Percentiles rank a stretch among this genome's conserved stretches.
These are phyloP conservation scores for Gastrolobium villosum DNA, from an alignment of 306 rosid species.

Conservation along the genomic window DNA sequence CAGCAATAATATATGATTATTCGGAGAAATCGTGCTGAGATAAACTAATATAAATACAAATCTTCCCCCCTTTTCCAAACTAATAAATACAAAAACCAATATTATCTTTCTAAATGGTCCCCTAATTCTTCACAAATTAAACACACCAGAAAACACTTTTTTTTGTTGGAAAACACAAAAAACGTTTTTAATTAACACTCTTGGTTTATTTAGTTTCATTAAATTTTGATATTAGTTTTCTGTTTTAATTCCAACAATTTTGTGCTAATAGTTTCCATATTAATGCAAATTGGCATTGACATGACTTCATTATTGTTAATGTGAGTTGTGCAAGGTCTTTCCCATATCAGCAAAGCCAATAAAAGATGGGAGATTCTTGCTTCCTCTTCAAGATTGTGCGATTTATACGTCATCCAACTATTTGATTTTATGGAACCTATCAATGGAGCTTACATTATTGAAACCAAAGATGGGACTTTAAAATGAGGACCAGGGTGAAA, in stretches of 20 bases:
- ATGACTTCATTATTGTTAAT: background rate
- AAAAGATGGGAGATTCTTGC: background rate
- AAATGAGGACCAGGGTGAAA: background rate
- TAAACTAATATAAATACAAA: background rate
- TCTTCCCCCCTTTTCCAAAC: background rate
- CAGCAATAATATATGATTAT: background rate
- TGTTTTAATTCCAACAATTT: background rate
- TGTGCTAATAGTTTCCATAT: background rate
- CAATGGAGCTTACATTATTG: background rate
- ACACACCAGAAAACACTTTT: background rate
- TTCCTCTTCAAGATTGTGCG: background rate
- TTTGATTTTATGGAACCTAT: background rate
- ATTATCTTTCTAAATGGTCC: background rate
- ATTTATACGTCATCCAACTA: background rate
- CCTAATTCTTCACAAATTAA: background rate
- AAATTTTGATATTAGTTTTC: background rate
- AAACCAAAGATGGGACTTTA: background rate
- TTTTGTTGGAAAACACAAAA: no score
- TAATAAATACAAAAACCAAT: background rate
- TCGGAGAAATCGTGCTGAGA: background rate
- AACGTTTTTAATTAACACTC: background rate
- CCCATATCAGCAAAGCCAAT: background rate
- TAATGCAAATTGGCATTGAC: constrained; percentile 5
- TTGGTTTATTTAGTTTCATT: no score
- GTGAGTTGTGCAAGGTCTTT: background rate